Conservation (phyloP, 148 eudicot species). For the Chenopodium suecicum region DNA sequence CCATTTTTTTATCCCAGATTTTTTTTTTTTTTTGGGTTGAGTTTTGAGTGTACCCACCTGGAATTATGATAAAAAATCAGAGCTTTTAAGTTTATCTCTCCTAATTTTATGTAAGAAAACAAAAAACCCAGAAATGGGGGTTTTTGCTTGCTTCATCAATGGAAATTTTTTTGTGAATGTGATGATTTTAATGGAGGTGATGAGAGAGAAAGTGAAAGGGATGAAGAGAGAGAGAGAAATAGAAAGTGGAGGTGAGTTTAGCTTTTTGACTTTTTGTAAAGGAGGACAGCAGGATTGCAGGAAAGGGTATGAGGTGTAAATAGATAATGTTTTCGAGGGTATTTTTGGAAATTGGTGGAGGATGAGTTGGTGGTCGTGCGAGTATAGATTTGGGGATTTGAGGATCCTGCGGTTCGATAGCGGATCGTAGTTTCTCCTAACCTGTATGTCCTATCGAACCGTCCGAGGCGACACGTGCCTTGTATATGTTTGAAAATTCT, state of each 20-base stretch:
- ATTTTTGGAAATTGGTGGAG: background rate
- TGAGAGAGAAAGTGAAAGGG: background rate
- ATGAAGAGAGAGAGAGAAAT: no score
- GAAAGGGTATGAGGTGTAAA: conserved; percentile 22
- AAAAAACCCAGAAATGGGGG: conserved; percentile 16
- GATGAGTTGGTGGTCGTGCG: conserved; percentile 12
- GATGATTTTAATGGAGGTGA: conserved; percentile 28
- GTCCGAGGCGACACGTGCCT: no score
- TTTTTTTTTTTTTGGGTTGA: background rate
- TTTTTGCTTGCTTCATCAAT: background rate
- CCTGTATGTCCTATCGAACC: no score
- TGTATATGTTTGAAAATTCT: no score
- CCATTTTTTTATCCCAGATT: background rate
- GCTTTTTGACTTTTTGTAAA: conserved; percentile 31
- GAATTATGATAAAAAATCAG: no score
- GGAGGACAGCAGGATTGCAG: conserved; percentile 5
- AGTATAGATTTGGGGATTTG: background rate
- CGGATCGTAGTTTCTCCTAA: no score
- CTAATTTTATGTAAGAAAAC: conserved; percentile 1
- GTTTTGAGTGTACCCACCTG: conserved; percentile 17
- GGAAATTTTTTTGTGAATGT: conserved; percentile 6
- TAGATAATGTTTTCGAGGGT: conserved; percentile 12
- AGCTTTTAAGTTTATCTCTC: background rate
- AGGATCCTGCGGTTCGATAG: background rate
- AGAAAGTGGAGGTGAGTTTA: background rate